Conservation (phyloP, 139 green algal species). For the Volvox africanus region DNA sequence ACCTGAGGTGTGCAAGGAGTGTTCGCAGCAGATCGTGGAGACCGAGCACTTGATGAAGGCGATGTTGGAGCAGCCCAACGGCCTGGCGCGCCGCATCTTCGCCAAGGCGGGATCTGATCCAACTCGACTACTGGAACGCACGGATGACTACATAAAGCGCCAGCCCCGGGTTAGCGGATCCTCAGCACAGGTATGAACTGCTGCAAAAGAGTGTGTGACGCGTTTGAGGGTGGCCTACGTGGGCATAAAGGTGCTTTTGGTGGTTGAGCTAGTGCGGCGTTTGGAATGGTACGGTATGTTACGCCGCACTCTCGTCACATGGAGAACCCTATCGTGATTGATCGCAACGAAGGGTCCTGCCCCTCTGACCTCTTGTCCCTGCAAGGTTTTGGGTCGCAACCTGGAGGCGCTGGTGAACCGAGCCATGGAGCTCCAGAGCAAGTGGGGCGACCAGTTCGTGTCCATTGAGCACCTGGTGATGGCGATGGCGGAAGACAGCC, state of each 20-base stretch:
- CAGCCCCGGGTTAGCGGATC: constrained; percentile 86
- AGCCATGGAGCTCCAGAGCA: constrained; percentile 80
- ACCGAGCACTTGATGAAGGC: constrained; percentile 98
- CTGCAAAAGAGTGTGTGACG: constrained; percentile 89
- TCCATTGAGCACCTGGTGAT: constrained; percentile 96
- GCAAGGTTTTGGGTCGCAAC: constrained; percentile 92
- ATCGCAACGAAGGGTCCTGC: no score
- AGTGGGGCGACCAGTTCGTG: constrained; percentile 89
- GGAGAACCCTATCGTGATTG: no score
- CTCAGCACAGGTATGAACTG: constrained; percentile 73
- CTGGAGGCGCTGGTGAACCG: constrained; percentile 90
- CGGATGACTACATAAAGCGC: constrained; percentile 83
- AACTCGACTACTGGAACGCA: constrained; percentile 82
- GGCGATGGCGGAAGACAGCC: constrained; percentile 84
- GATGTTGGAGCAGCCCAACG: constrained; percentile 96
- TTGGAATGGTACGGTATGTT: no score
- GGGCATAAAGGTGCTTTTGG: no score
- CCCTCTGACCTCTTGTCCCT: no score
- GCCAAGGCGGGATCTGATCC: constrained; percentile 89
- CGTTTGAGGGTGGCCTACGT: no score
- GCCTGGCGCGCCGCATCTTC: constrained; percentile 87
- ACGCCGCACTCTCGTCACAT: no score
- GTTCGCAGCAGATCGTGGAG: constrained; percentile 95
- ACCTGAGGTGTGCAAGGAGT: constrained; percentile 87
- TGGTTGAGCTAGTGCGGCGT: no score